phyloP scores from a whole-genome alignment of 2,329 filamentous ascomycete species.

The Curvularia sp. region DNA sequence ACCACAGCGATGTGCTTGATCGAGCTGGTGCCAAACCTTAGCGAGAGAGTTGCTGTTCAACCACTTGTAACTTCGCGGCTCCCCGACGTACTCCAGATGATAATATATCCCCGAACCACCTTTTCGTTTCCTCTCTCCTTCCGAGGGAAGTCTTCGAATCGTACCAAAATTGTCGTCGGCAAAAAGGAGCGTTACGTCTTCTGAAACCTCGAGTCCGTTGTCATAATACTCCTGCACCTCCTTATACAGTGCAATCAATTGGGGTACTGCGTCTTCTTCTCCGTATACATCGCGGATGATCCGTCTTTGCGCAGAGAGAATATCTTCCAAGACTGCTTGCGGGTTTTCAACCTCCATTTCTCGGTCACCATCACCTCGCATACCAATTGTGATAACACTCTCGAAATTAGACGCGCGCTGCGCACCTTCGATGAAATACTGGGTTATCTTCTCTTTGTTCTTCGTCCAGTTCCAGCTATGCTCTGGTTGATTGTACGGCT shows the following conservation, averaged over 20 bases:
- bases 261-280: slow-evolving; percentile 19
- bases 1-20: slow-evolving; percentile 63
- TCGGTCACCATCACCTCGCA: slow-evolving; percentile 72
- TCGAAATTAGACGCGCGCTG: slow-evolving; percentile 65
- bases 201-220: slow-evolving; percentile 64
- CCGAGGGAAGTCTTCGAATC: slow-evolving; percentile 64
- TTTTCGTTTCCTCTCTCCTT: slow-evolving; percentile 60
- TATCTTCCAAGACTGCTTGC: slow-evolving; percentile 22
- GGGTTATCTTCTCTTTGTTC: slow-evolving; percentile 34
- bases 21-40: slow-evolving; percentile 70
- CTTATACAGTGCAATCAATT: slow-evolving; percentile 6
- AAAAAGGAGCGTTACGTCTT: slow-evolving; percentile 71
- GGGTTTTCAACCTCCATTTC: slow-evolving; percentile 45
- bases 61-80: slow-evolving; percentile 61
- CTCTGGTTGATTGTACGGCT: slow-evolving; percentile 20
- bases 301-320: slow-evolving; percentile 23
- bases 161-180: slow-evolving; percentile 73
- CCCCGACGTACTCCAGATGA: slow-evolving; percentile 67
- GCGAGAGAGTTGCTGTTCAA: slow-evolving; percentile 69
- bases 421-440: slow-evolving; percentile 36
- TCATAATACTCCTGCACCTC: slow-evolving; percentile 73
- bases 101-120: slow-evolving; percentile 71
- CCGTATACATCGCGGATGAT: slow-evolving; percentile 22
- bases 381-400: slow-evolving; percentile 67
- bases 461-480: slow-evolving; percentile 40